Evolutionary conservation across 306 rosid genomes (phyloP).

Genomic region (Corylus heterophylla): DNA sequence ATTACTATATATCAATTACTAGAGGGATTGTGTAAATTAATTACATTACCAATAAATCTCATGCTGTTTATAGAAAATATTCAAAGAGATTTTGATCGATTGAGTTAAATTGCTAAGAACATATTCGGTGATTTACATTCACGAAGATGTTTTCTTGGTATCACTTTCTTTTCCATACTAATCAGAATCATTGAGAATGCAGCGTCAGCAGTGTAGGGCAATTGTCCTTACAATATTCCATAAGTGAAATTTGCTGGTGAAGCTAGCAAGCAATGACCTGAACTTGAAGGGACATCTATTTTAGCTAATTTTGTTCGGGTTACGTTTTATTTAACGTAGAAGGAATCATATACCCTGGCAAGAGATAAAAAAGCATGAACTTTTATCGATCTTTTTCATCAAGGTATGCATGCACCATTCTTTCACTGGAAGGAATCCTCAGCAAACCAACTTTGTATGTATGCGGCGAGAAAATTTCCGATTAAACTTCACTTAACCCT

Average conservation of each 20-base stretch:
- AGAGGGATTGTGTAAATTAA: too few species aligned
- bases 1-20: too few species aligned
- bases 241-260: neutral
- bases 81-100: too few species aligned
- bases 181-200: neutral
- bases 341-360: conserved; percentile 22
- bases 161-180: neutral
- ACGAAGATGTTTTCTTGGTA: neutral
- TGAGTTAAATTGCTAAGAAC: too few species aligned
- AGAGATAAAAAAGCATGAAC: neutral
- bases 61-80: too few species aligned
- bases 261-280: neutral
- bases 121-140: neutral
- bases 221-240: neutral
- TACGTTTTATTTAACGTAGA: neutral
- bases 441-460: neutral
- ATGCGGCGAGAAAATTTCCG: too few species aligned
- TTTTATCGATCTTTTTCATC: neutral
- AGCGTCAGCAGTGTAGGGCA: neutral
- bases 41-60: too few species aligned
- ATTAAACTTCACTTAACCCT: too few species aligned
- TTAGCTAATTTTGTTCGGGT: neutral
- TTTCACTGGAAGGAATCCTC: neutral
- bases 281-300: neutral
- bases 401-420: neutral